Evolutionary conservation across 371 early-diverging fungal genomes (phyloP).

Genomic region (Rhizopus sp.): DNA sequence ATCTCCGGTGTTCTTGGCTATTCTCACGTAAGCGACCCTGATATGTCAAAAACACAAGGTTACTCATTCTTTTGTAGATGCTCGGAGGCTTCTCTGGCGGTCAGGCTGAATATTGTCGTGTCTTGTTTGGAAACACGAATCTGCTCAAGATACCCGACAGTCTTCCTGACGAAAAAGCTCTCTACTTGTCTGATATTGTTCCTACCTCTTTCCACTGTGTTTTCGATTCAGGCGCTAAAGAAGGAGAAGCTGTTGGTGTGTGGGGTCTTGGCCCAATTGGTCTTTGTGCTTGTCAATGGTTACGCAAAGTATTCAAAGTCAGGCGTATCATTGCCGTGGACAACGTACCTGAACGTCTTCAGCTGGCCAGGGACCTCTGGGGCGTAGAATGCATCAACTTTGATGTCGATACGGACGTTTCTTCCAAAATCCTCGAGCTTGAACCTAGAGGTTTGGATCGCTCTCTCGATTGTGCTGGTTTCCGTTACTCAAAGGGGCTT

Average conservation of each 20-base stretch:
- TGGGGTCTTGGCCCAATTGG: constrained; percentile 71
- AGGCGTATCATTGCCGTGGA: constrained; percentile 60
- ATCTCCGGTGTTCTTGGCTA: constrained; percentile 60
- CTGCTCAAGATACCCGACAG: constrained; percentile 52
- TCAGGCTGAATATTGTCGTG: constrained; percentile 65
- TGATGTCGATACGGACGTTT: constrained; percentile 40
- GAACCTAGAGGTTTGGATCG: constrained; percentile 55
- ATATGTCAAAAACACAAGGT: background rate
- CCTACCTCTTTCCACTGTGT: constrained; percentile 62
- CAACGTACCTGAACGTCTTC: constrained; percentile 50
- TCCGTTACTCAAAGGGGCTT: constrained; percentile 15
- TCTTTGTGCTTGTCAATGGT: constrained; percentile 51
- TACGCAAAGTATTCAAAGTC: constrained; percentile 47
- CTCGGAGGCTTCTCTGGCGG: constrained; percentile 33
- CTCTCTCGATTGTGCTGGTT: constrained; percentile 52
- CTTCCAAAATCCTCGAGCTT: constrained; percentile 35
- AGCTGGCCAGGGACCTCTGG: constrained; percentile 42
- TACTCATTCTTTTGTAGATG: constrained; percentile 30
- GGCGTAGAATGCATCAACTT: constrained; percentile 55
- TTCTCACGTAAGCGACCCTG: constrained; percentile 30
- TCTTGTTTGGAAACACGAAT: constrained; percentile 63
- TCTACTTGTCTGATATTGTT: constrained; percentile 62
- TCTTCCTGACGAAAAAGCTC: constrained; percentile 56
- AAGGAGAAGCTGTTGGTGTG: constrained; percentile 55
- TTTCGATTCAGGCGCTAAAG: constrained; percentile 38